Percentiles rank a stretch among this genome's conserved stretches.
Conservation (phyloP, 108 stramenopile genomes). For the Parmales sp. region DNA sequence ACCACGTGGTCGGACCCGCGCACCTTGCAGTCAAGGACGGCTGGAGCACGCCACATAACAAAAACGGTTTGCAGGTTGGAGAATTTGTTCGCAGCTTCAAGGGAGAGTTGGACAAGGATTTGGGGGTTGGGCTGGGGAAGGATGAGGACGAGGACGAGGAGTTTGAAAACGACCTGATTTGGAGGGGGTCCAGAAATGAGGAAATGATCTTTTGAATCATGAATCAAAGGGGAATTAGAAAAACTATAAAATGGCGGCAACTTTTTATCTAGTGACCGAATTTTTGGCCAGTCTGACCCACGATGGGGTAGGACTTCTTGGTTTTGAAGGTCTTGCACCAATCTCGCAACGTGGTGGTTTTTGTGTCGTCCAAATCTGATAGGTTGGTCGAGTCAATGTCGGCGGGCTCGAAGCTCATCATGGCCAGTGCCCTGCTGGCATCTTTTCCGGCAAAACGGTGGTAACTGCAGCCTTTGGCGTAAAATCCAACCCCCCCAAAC, state of each 20-base stretch:
- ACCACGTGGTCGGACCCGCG: no score
- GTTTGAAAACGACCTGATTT: no score
- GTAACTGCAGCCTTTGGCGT: conserved; percentile 76
- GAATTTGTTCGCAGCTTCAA: no score
- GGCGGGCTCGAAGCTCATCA: conserved; percentile 89
- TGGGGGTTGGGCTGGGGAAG: no score
- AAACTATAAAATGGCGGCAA: not conserved
- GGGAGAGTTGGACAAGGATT: no score
- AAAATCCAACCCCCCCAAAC: conserved; percentile 81
- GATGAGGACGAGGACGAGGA: no score
- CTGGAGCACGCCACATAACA: no score
- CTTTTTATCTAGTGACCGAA: not conserved
- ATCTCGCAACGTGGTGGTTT: conserved; percentile 72
- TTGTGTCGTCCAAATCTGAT: conserved; percentile 65
- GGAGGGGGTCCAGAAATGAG: no score
- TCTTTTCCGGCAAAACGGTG: conserved; percentile 87
- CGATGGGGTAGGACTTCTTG: conserved; percentile 78
- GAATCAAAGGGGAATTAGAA: not conserved
- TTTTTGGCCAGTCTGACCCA: conserved; percentile 49
- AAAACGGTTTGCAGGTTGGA: no score
- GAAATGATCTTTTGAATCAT: not conserved
- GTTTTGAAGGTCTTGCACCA: conserved; percentile 87
- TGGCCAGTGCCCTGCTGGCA: conserved; percentile 83
- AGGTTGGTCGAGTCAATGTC: conserved; percentile 59
- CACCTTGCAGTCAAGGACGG: no score